These are phyloP conservation scores for Stentor coeruleus DNA, from an alignment of 73 alveolate genomes.

Conservation along the genomic window DNA sequence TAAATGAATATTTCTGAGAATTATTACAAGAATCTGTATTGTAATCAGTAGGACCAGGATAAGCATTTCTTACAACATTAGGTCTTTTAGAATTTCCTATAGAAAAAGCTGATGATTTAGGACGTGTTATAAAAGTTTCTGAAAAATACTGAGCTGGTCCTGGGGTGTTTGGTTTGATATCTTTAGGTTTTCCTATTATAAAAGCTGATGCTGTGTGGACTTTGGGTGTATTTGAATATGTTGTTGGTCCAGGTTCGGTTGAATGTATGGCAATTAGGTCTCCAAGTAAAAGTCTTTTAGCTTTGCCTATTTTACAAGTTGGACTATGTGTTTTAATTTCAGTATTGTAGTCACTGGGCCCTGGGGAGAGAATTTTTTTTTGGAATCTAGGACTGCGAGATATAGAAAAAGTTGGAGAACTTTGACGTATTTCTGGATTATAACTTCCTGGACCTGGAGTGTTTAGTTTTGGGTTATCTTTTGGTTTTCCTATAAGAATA, in stretches of 20 bases:
- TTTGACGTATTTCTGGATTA: background rate
- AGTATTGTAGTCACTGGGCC: background rate
- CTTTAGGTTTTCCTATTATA: background rate
- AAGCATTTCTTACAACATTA: background rate
- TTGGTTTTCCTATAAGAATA: background rate
- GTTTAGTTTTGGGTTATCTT: background rate
- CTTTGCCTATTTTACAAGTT: background rate
- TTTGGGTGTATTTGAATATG: too few relatives aligned
- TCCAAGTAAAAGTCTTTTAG: background rate
- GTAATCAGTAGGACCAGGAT: background rate
- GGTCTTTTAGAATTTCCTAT: background rate
- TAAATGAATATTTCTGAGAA: background rate
- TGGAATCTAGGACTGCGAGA: background rate
- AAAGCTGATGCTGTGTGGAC: background rate
- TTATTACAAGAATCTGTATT: background rate
- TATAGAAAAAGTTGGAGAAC: background rate
- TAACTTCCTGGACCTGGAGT: slow-evolving; percentile 2
- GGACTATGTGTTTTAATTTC: background rate
- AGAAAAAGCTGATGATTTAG: background rate
- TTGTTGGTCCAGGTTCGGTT: background rate
- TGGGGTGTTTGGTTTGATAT: background rate
- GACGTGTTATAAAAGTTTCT: background rate
- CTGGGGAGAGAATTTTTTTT: background rate
- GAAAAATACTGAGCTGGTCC: background rate
- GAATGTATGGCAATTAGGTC: background rate